Evolutionary conservation across 352 stramenopile species (phyloP).

Genomic region (Globisporangium apiculatum): DNA sequence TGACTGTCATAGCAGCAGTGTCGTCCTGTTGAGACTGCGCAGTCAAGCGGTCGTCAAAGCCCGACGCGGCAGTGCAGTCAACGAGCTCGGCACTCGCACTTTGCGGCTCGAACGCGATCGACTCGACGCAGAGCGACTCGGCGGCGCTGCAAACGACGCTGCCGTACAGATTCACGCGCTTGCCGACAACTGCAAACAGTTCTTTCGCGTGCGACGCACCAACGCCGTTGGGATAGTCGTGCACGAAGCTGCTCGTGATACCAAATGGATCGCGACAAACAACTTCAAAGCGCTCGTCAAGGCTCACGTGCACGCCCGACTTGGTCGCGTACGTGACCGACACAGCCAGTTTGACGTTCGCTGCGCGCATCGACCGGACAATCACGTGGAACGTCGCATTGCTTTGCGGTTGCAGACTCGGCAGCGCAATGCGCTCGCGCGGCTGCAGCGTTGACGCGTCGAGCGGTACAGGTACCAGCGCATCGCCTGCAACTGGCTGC

Average conservation of each 20-base stretch:
- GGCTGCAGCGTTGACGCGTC: constrained; percentile 43
- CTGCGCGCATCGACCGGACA: constrained; percentile 43
- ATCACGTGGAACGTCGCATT: constrained; percentile 46
- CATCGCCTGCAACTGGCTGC: constrained; percentile 21
- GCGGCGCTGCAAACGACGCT: constrained; percentile 41
- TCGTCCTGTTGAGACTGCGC: neutral
- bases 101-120: constrained; percentile 42
- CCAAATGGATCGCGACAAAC: constrained; percentile 54
- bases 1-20: neutral
- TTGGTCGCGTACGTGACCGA: constrained; percentile 65
- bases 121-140: constrained; percentile 45
- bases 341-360: constrained; percentile 31
- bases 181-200: constrained; percentile 55
- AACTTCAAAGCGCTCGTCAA: constrained; percentile 65
- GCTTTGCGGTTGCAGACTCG: constrained; percentile 31
- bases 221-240: constrained; percentile 55
- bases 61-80: constrained; percentile 26
- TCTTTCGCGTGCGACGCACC: constrained; percentile 26
- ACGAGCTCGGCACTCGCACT: constrained; percentile 21
- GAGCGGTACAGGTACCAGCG: constrained; percentile 36
- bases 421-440: constrained; percentile 29
- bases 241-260: constrained; percentile 44
- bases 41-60: constrained; percentile 19
- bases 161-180: constrained; percentile 51
- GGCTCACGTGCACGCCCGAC: constrained; percentile 45